Conservation (phyloP, 768 basidiomycete genomes). For the Pisolithus microcarpus region DNA sequence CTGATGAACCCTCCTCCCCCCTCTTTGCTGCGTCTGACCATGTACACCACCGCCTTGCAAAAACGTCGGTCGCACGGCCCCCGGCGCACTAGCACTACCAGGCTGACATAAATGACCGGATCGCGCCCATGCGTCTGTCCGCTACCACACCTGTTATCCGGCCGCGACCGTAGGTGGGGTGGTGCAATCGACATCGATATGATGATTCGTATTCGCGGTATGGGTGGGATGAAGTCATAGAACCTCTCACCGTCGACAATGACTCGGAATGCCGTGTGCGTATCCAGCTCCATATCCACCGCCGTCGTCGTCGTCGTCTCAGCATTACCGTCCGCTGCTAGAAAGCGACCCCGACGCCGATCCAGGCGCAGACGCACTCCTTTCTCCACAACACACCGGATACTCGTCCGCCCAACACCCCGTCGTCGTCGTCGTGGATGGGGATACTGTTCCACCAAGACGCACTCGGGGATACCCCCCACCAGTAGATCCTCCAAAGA, state of each 20-base stretch:
- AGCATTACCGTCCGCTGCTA: not conserved
- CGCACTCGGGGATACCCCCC: not conserved
- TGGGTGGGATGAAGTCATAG: slow-evolving; percentile 2
- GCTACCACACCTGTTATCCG: not conserved
- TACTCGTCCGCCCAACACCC: slow-evolving; percentile 7
- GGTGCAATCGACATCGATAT: too few relatives aligned
- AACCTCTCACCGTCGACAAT: slow-evolving; percentile 18
- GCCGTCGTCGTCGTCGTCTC: not conserved
- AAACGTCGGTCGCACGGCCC: too few relatives aligned
- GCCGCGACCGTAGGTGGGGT: not conserved
- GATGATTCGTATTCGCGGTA: not conserved
- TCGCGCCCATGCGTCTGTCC: not conserved
- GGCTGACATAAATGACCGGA: not conserved
- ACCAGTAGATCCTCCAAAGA: not conserved
- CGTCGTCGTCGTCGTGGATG: too few relatives aligned
- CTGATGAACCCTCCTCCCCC: not conserved
- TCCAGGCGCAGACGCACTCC: not conserved
- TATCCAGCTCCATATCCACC: not conserved
- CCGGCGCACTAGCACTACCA: too few relatives aligned
- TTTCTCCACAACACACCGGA: not conserved
- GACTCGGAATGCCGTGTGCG: slow-evolving; percentile 19
- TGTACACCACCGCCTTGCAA: not conserved
- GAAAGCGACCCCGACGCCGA: not conserved
- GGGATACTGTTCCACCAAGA: too few relatives aligned
- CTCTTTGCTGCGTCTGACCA: not conserved